A percentile compares a stretch with the other conserved stretches of the same genome.
Conservation (phyloP, 2,329 filamentous ascomycete species). For the Colletotrichum karsti region DNA sequence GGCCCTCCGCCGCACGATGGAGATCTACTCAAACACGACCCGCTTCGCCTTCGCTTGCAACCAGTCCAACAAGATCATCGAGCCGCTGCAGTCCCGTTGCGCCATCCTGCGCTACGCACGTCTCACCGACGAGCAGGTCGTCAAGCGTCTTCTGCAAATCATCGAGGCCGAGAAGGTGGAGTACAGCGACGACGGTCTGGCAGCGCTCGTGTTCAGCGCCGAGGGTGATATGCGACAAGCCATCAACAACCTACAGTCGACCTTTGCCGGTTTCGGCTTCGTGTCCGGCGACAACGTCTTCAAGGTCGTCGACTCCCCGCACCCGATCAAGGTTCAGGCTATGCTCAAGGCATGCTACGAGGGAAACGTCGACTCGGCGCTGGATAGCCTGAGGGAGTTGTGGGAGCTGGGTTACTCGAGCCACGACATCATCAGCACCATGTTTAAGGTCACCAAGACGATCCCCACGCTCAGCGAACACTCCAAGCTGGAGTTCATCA, state of each 20-base stretch:
- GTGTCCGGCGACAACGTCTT: slow-evolving; percentile 99
- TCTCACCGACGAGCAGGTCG: slow-evolving; percentile 90
- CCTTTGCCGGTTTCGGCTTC: slow-evolving; percentile 91
- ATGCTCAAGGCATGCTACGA: slow-evolving; percentile 99
- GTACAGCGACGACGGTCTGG: slow-evolving; percentile 91
- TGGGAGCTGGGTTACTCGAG: slow-evolving; percentile 98
- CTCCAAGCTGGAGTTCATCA: slow-evolving; percentile 95
- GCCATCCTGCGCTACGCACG: slow-evolving; percentile 94
- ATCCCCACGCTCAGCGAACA: slow-evolving; percentile 93
- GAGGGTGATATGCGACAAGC: slow-evolving; percentile 99
- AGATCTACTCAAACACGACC: slow-evolving; percentile 97
- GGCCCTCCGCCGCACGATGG: slow-evolving; percentile 94
- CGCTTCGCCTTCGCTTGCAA: slow-evolving; percentile 99
- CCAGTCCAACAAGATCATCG: slow-evolving; percentile 99
- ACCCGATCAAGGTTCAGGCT: slow-evolving; percentile 97
- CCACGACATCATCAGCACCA: slow-evolving; percentile 98
- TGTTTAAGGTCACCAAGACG: slow-evolving; percentile 98
- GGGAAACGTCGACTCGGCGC: slow-evolving; percentile 85
- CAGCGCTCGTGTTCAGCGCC: slow-evolving; percentile 95
- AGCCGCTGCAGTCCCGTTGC: slow-evolving; percentile 96
- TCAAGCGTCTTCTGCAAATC: slow-evolving; percentile 90
- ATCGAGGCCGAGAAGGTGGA: slow-evolving; percentile 91
- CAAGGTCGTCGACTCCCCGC: slow-evolving; percentile 94
- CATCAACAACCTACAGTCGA: slow-evolving; percentile 98
- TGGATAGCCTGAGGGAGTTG: slow-evolving; percentile 87